phyloP scores from a whole-genome alignment of 257 asterid genomes.

The Ilex aquifolium region DNA sequence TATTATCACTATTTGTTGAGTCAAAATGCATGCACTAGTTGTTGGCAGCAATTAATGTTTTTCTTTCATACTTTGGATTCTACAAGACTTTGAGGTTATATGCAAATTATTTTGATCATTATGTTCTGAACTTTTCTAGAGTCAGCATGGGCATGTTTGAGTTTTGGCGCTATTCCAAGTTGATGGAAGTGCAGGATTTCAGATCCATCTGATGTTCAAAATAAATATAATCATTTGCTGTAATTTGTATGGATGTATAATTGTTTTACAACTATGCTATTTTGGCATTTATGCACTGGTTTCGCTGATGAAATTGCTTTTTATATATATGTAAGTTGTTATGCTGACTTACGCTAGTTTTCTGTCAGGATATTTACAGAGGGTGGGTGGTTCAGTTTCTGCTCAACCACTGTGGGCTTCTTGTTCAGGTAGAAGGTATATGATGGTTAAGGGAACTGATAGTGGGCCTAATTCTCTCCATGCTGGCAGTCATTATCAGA shows the following conservation, averaged over 20 bases:
- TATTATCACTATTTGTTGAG: no score
- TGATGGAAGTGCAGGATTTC: background rate
- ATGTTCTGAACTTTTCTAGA: no score
- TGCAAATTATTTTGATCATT: no score
- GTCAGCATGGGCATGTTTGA: no score
- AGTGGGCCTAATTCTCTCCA: conserved; percentile 12
- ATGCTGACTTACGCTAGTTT: conserved; percentile 8
- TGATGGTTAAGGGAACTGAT: conserved; percentile 18
- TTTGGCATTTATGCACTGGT: conserved; percentile 5
- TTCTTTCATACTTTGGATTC: no score
- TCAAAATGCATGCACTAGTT: no score
- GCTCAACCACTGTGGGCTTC: conserved; percentile 3
- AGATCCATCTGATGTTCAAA: background rate
- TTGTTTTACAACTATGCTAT: background rate
- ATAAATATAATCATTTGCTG: no score
- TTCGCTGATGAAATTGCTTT: background rate
- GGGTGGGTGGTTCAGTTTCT: conserved; percentile 20
- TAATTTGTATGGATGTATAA: no score
- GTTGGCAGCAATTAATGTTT: no score
- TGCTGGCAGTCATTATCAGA: conserved; percentile 11
- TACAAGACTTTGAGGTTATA: no score
- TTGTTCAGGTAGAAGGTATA: conserved; percentile 27
- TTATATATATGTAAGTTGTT: conserved; percentile 3
- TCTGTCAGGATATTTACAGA: conserved; percentile 35
- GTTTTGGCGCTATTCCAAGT: background rate